Evolutionary conservation across 441 rosid genomes (phyloP).

Genomic region (Aleurites moluccanus): DNA sequence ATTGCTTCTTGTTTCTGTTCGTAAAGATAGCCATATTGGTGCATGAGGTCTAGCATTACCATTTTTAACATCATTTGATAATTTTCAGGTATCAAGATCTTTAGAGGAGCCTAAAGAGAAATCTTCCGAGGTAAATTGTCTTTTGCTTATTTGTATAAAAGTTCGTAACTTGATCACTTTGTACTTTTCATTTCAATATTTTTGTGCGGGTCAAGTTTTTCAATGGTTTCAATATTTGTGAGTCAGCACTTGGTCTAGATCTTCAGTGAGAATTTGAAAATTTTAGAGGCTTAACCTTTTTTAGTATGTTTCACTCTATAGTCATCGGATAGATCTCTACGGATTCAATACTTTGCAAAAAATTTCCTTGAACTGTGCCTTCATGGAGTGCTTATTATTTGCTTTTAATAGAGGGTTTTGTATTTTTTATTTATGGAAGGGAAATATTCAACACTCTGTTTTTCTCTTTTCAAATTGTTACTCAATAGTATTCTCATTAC

Average conservation of each 20-base stretch:
- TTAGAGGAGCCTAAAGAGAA: conserved; percentile 53
- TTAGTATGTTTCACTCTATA: neutral
- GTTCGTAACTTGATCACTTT: conserved; percentile 1
- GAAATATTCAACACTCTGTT: neutral
- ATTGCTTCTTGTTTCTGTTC: conserved; percentile 10
- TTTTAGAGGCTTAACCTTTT: neutral
- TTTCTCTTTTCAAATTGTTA: neutral
- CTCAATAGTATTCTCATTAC: neutral
- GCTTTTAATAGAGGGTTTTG: neutral
- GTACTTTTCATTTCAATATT: neutral
- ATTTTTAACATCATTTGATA: neutral
- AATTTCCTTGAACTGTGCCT: neutral
- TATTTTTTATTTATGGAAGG: neutral
- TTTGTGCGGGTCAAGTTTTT: neutral
- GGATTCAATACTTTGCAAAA: neutral
- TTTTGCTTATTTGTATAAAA: neutral
- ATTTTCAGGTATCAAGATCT: conserved; percentile 55
- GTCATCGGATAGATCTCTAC: neutral
- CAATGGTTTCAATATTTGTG: neutral
- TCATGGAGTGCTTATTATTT: neutral
- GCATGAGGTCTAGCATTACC: neutral
- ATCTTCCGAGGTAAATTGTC: conserved; percentile 53
- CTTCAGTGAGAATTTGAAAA: neutral
- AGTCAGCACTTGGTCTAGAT: neutral
- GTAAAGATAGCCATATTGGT: conserved; percentile 8